Percentiles rank a stretch among this genome's conserved stretches.
Conservation (phyloP, 495 filamentous ascomycete species). For the Podospora didyma region DNA sequence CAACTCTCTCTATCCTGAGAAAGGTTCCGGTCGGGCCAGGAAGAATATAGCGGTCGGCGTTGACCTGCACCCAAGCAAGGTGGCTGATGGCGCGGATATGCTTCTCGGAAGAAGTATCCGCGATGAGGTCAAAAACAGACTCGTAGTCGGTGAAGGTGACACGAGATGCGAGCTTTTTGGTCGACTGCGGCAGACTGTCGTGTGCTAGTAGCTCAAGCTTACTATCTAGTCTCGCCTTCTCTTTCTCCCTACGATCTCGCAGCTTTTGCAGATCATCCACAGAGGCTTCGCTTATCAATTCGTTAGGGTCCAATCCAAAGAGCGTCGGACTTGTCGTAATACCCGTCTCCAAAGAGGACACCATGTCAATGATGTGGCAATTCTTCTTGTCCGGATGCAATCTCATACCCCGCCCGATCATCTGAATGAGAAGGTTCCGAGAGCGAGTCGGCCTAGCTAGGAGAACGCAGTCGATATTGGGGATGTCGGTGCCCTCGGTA, state of each 20-base stretch:
- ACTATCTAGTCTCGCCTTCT: slow-evolving; percentile 31
- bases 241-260: slow-evolving; percentile 27
- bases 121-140: slow-evolving; percentile 79
- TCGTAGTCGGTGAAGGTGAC: slow-evolving; percentile 85
- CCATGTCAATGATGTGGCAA: slow-evolving; percentile 97
- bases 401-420: slow-evolving; percentile 94
- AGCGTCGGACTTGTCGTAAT: slow-evolving; percentile 87
- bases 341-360: slow-evolving; percentile 72
- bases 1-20: slow-evolving; percentile 56
- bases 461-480: slow-evolving; percentile 92
- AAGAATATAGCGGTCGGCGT: slow-evolving; percentile 61
- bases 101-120: slow-evolving; percentile 70
- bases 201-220: slow-evolving; percentile 11
- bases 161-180: slow-evolving; percentile 22
- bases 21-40: slow-evolving; percentile 50
- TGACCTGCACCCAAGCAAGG: slow-evolving; percentile 76
- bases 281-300: slow-evolving; percentile 62
- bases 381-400: slow-evolving; percentile 74
- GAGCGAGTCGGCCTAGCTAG: slow-evolving; percentile 87
- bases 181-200: neutral
- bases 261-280: slow-evolving; percentile 53
- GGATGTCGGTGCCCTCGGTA: slow-evolving; percentile 94
- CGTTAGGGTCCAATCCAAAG: slow-evolving; percentile 87
- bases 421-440: slow-evolving; percentile 87
- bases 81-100: slow-evolving; percentile 73